phyloP scores from a whole-genome alignment of 768 basidiomycete genomes.

The Gautieria morchelliformis region DNA sequence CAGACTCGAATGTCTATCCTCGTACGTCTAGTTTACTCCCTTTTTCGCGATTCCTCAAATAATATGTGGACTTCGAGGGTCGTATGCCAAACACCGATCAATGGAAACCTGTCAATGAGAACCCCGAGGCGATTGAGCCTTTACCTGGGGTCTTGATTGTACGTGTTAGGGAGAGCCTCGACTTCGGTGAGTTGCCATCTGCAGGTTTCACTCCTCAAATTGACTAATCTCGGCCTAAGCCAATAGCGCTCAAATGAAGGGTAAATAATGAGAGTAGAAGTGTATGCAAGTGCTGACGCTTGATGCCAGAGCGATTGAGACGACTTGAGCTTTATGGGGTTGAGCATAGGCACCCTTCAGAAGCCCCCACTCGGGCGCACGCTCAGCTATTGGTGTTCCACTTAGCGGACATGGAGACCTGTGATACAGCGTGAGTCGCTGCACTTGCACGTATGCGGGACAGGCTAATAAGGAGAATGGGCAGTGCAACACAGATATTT shows the following conservation, averaged over 20 bases:
- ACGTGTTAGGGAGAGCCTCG: conserved; percentile 80
- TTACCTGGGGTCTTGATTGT: conserved; percentile 78
- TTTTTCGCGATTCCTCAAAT: background rate
- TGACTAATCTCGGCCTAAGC: conserved; percentile 32
- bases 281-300: background rate
- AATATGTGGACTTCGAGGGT: conserved; percentile 37
- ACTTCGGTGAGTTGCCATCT: conserved; percentile 58
- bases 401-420: conserved; percentile 81
- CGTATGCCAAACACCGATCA: conserved; percentile 78
- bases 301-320: conserved; percentile 56
- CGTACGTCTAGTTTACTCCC: conserved; percentile 30
- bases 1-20: conserved; percentile 86
- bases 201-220: conserved; percentile 2
- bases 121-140: conserved; percentile 74
- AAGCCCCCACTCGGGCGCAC: conserved; percentile 66
- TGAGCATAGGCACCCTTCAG: conserved; percentile 76
- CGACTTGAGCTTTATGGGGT: conserved; percentile 85
- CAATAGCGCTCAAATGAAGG: conserved; percentile 93
- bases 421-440: conserved; percentile 79
- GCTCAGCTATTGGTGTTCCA: conserved; percentile 83
- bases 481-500: conserved; percentile 76
- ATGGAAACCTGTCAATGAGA: conserved; percentile 88
- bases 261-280: conserved; percentile 23
- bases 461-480: background rate
- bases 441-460: background rate